Evolutionary conservation across 2,329 filamentous ascomycete genomes (phyloP).

Genomic region (Cercospora sp.): DNA sequence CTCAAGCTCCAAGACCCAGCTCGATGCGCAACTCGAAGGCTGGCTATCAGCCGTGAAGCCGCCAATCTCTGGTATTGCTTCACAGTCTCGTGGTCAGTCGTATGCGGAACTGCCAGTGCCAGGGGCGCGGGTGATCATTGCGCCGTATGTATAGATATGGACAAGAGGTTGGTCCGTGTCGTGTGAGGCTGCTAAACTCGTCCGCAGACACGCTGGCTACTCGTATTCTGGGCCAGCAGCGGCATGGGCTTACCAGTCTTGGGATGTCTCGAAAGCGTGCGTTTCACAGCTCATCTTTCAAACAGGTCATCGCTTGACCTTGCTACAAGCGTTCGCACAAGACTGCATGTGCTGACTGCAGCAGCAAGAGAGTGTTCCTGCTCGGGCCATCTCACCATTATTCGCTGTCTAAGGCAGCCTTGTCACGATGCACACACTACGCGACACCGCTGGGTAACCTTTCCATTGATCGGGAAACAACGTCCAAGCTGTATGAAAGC

Average conservation of each 20-base stretch:
- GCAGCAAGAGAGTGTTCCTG: slow-evolving; percentile 81
- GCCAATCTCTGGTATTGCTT: slow-evolving; percentile 61
- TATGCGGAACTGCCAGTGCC: slow-evolving; percentile 61
- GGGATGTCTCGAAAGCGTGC: slow-evolving; percentile 75
- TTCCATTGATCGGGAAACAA: slow-evolving; percentile 60
- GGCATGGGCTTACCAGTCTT: slow-evolving; percentile 88
- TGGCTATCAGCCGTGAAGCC: slow-evolving; percentile 73
- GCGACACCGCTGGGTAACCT: slow-evolving; percentile 73
- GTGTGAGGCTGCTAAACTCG: slow-evolving; percentile 35
- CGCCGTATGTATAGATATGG: slow-evolving; percentile 64
- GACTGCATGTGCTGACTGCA: slow-evolving; percentile 11
- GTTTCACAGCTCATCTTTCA: slow-evolving; percentile 29
- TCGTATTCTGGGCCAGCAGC: slow-evolving; percentile 87
- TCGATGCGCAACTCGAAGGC: slow-evolving; percentile 68
- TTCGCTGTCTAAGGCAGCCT: slow-evolving; percentile 73
- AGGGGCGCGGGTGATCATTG: slow-evolving; percentile 81
- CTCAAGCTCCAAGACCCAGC: slow-evolving; percentile 56
- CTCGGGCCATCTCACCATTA: slow-evolving; percentile 90
- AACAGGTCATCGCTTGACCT: background rate
- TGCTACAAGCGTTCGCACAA: background rate
- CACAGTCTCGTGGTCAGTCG: slow-evolving; percentile 42
- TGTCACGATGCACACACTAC: slow-evolving; percentile 71
- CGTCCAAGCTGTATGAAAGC: slow-evolving; percentile 53
- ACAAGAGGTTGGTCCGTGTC: slow-evolving; percentile 16
- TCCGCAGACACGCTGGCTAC: slow-evolving; percentile 83